Base-by-base conservation (phyloP, 1,139 yeast genomes). In the Candida pseudoviswanathii region DNA sequence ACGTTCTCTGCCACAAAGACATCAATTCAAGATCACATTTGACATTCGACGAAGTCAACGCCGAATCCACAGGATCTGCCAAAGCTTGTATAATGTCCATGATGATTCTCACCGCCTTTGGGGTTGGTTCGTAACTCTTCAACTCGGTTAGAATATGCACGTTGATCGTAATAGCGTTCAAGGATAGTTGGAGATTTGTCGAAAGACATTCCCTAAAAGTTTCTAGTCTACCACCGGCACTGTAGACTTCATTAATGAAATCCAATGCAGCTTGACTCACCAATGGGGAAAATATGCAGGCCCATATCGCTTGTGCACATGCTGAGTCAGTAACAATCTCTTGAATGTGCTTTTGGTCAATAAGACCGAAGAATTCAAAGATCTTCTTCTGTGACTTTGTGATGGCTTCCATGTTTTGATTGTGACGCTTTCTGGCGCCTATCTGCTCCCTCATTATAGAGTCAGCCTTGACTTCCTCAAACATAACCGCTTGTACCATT, bases 221-320 rank as follows among this genome's bases (percentile, higher is more conserved):
- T 62, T 88, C 96, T 45, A 82, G 71, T 70, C 95, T 58, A 78
- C 92, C 75, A 37, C 66, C 73, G 16, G 67, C 68, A 54, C 90
- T 96, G 64, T 82, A 88, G 0, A 89, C 83, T 58, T 89, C 94
- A 58, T 87, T 86, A 4, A 91, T 62, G 25, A 90, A 75, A 54
- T 86, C 88, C 11, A 88, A 77, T 1, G 95, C 86, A 2, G 86
- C 78, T 59, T 88, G 91, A 51, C 81, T 83, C 3, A 83, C 65
- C 46, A 74, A 69, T 0, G 89, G 82, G 0, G 87, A 80, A 49
- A 86, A 80, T 0, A 86, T 69, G 60, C 89, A 83, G 0, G 89
- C 78, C 91, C 92, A 87, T 49, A 84, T 75, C 0, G 91, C 86
- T 29, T 64, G 61, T 47, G 84, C 64, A n/a, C 67, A 62, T 0